Base-by-base conservation (phyloP, 2,329 filamentous ascomycete genomes). In the Aschersonia sp. region DNA sequence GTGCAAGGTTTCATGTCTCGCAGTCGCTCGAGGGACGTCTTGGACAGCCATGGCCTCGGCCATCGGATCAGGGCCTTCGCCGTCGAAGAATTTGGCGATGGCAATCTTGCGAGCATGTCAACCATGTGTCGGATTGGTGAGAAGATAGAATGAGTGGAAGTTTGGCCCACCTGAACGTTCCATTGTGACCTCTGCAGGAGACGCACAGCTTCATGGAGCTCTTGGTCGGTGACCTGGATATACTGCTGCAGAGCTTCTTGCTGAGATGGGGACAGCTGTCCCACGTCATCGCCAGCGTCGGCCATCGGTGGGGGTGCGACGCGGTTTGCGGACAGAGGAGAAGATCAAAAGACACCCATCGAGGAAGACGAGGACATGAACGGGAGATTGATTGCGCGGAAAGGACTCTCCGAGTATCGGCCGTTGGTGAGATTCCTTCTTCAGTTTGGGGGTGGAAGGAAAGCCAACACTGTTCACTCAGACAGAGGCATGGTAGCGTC, bases 31-130 rank as follows among this genome's bases (percentile, higher is more conserved):
- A 14, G 83, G 81, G 40, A 79, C 71, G n/a, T 72, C 65, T 50
- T 81, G 72, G 6, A 76, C 72, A 45, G 81, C 75, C 45, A 81
- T 74, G 49, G 85, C 85, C 67, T 92, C 87, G 49, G 84, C 83
- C 14, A 90, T 70, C 10, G 79, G 83, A 61, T 94, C 87, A 45
- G 87, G 77, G 4, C 83, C 83, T 67, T 97, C 92, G 55, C 92
- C 92, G 59, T 98, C 92, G 62, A 95, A 98, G 76, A 97, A 97
- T 61, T 94, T 94, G 54, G 92, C 80, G 53, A 98, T 90, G 49
- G 92, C 90, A 57, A 97, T 95, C 83, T 95, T 60, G 5, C 48
- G 11, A 9, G 8, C 43, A 37, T 29, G 35, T 42, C 40, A 40
- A 22, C 22, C 22, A 22, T 22, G 22, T 22, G 22, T 22, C 22